These are phyloP conservation scores for Zygotorulaspora chibaensis DNA, from an alignment of 805 yeast species.

Conservation along the genomic window DNA sequence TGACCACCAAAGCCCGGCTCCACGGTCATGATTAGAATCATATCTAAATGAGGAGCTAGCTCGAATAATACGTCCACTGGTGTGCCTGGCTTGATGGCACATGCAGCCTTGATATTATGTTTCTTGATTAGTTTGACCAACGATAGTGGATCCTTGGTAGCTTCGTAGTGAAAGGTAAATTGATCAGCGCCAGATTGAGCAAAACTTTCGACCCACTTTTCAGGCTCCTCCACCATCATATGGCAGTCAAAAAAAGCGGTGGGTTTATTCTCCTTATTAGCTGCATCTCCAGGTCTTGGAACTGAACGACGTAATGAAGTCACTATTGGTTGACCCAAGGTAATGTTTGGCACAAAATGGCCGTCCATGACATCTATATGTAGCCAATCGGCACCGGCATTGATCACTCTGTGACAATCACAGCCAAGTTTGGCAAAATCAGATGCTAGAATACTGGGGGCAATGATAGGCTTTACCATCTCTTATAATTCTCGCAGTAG, in stretches of 20 bases:
- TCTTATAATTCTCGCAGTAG: background rate
- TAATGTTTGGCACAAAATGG: conserved; percentile 93
- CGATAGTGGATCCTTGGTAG: conserved; percentile 71
- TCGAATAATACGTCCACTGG: conserved; percentile 77
- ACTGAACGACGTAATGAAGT: conserved; percentile 68
- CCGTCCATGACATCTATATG: conserved; percentile 99
- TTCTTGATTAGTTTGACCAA: conserved; percentile 71
- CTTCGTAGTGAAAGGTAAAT: conserved; percentile 93
- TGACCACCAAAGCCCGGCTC: conserved; percentile 99
- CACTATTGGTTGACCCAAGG: conserved; percentile 90
- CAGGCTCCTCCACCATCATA: conserved; percentile 95
- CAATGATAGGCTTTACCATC: conserved; percentile 80
- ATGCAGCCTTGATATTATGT: conserved; percentile 87
- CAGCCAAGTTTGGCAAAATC: conserved; percentile 88
- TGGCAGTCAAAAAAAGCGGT: conserved; percentile 83
- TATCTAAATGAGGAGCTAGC: conserved; percentile 72
- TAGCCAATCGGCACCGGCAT: conserved; percentile 89
- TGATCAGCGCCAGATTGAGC: conserved; percentile 94
- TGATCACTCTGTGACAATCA: conserved; percentile 77
- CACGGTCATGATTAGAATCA: conserved; percentile 97
- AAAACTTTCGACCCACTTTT: conserved; percentile 87
- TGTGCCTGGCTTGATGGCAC: conserved; percentile 93
- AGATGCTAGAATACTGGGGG: conserved; percentile 91
- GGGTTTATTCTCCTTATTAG: conserved; percentile 34
- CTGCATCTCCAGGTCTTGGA: conserved; percentile 54